A percentile compares a stretch with the other conserved stretches of the same genome.
phyloP scores from a whole-genome alignment of 495 filamentous ascomycete genomes.

The Bryoglossum gracile region DNA sequence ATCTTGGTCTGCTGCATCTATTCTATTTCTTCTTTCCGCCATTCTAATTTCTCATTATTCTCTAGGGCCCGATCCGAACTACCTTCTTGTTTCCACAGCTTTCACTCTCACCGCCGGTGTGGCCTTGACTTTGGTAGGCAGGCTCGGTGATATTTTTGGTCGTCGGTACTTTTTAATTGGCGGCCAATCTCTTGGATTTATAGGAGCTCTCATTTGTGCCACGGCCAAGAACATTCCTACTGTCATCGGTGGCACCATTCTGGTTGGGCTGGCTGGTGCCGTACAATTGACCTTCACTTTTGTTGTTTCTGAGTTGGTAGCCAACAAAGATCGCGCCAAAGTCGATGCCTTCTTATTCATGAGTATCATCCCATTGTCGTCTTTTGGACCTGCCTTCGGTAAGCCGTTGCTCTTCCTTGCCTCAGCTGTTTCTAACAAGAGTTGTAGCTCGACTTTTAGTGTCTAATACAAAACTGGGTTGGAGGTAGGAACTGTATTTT shows the following conservation, averaged over 20 bases:
- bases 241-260: conserved; percentile 31
- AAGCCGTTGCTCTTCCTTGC: background rate
- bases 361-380: conserved; percentile 15
- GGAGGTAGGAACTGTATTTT: conserved; percentile 19
- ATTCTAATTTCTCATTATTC: conserved; percentile 1
- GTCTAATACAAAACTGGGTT: conserved; percentile 12
- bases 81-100: conserved; percentile 2
- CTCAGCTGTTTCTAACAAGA: background rate
- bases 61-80: conserved; percentile 2
- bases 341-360: conserved; percentile 30
- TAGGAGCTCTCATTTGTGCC: conserved; percentile 39
- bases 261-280: conserved; percentile 30
- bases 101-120: conserved; percentile 3
- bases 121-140: conserved; percentile 34
- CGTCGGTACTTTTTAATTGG: conserved; percentile 44
- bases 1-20: background rate
- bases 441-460: background rate
- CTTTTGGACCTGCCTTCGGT: conserved; percentile 5
- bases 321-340: conserved; percentile 30
- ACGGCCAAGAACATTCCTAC: conserved; percentile 36
- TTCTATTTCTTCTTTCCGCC: background rate
- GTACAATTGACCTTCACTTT: conserved; percentile 25
- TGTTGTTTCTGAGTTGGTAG: conserved; percentile 32
- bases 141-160: conserved; percentile 47
- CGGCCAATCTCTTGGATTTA: conserved; percentile 33